Evolutionary conservation across 495 filamentous ascomycete species (phyloP), one percentile per base, ranked within the genome.

Genomic region (Beverwykella pulmonaria): DNA sequence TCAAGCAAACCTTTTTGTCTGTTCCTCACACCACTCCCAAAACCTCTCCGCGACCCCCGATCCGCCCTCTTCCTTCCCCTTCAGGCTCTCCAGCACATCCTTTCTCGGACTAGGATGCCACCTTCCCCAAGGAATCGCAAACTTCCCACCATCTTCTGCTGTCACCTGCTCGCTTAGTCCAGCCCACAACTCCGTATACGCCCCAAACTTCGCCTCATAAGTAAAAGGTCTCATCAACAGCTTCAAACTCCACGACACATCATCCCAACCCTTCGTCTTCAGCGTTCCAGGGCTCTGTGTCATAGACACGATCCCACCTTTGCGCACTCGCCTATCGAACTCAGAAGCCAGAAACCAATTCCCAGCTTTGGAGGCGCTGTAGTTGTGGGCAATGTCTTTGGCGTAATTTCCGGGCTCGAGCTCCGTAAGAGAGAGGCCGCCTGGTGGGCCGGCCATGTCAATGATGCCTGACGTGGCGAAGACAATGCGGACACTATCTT

Each of bases 401-500:
- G 54, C 30, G 9, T 57, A 22, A 44, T 20, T 48, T 52, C 52
- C n/a, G 7, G 50, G 8, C 15, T 19, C 19, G 50, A 56, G 17
- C 6, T 22, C n/a, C 20, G 17, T 17, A 23, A 49, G 47, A 7
- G 30, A 15, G 14, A 64, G 2, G 36, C 61, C 61, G 26, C 71
- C 71, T 5, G 29, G 48, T 9, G 73, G 75, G 9, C 70, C 58
- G 23, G 26, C 49, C 3, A 58, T 53, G 20, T 71, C 73, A 44
- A 62, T 58, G 26, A 54, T 74, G 6, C 77, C 58, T 1, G 77
- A 77, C 2, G 63, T 64, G 22, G 77, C 68, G 74, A 75, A 83
- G 14, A 75, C 72, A 26, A 83, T 70, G 15, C 81, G 75, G 2
- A 82, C 78, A 22, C 58, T 63, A 17, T 61, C 62, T 19, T 53